A percentile compares a stretch with the other conserved stretches of the same genome.
These are phyloP conservation scores for Oryza longistaminata DNA, from an alignment of 176 grass and related monocot genomes.

Conservation along the genomic window DNA sequence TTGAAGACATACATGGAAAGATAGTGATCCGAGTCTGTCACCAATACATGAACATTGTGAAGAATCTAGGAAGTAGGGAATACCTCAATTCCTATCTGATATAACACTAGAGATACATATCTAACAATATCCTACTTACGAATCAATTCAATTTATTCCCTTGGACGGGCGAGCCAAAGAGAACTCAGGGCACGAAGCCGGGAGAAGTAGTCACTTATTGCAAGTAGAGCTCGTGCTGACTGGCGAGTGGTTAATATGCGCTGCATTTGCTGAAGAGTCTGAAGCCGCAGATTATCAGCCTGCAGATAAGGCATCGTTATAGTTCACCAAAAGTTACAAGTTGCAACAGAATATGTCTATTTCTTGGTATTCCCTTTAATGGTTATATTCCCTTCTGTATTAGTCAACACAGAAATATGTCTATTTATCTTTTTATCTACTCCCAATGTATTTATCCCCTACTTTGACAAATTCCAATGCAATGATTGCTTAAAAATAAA, in stretches of 20 bases:
- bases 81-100: slow-evolving; percentile 31
- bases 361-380: background rate
- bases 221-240: slow-evolving; percentile 85
- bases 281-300: slow-evolving; percentile 90
- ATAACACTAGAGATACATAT: slow-evolving; percentile 19
- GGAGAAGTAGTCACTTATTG: slow-evolving; percentile 85
- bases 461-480: too few relatives aligned
- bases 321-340: background rate
- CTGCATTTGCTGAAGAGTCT: slow-evolving; percentile 90
- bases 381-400: background rate
- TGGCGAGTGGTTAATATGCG: slow-evolving; percentile 87
- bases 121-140: slow-evolving; percentile 42
- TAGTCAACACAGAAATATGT: slow-evolving; percentile 1
- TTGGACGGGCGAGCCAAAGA: slow-evolving; percentile 84
- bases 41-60: slow-evolving; percentile 38
- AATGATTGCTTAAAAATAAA: too few relatives aligned
- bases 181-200: slow-evolving; percentile 81
- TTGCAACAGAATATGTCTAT: background rate
- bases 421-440: too few relatives aligned
- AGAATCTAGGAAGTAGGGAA: slow-evolving; percentile 28
- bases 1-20: slow-evolving; percentile 20
- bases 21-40: slow-evolving; percentile 18
- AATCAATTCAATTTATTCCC: slow-evolving; percentile 62
- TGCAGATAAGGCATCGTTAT: slow-evolving; percentile 46
- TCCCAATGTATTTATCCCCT: too few relatives aligned